phyloP scores from a whole-genome alignment of 192 early-diverging fungal species.

The Allomyces macrogynus region DNA sequence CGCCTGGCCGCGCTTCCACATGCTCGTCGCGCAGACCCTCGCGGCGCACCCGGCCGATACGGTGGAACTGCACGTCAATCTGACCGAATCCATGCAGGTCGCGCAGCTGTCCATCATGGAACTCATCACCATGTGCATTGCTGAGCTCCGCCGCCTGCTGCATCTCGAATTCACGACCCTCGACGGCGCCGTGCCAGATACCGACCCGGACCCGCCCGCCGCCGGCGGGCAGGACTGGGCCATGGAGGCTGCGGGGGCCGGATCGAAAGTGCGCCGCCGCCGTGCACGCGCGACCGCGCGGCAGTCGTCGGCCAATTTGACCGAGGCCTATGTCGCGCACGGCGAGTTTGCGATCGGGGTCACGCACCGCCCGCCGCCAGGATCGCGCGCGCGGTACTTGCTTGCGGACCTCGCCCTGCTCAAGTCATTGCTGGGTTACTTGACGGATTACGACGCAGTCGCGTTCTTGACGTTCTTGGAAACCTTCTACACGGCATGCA shows the following conservation, averaged over 20 bases:
- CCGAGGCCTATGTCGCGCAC: background rate
- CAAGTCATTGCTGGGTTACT: background rate
- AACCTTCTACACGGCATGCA: background rate
- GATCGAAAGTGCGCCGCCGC: no score
- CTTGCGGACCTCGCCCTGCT: background rate
- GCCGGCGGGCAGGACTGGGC: background rate
- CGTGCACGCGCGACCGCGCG: no score
- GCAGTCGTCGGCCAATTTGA: background rate
- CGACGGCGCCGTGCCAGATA: slow-evolving; percentile 1
- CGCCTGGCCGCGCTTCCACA: slow-evolving; percentile 68
- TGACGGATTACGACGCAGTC: background rate
- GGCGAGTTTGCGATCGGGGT: background rate
- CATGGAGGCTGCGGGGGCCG: background rate
- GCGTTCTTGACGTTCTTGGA: background rate
- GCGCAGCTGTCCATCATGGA: slow-evolving; percentile 69
- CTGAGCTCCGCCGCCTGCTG: slow-evolving; percentile 49
- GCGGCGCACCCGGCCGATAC: slow-evolving; percentile 32
- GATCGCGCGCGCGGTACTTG: background rate
- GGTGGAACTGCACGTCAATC: slow-evolving; percentile 52
- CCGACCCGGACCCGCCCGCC: slow-evolving; percentile 1
- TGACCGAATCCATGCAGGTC: slow-evolving; percentile 57
- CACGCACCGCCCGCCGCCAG: background rate
- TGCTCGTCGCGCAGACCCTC: slow-evolving; percentile 30
- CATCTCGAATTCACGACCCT: background rate
- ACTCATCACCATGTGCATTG: slow-evolving; percentile 56